Base-by-base conservation (phyloP, 257 asterid species). In the Lithospermum erythrorhizon region DNA sequence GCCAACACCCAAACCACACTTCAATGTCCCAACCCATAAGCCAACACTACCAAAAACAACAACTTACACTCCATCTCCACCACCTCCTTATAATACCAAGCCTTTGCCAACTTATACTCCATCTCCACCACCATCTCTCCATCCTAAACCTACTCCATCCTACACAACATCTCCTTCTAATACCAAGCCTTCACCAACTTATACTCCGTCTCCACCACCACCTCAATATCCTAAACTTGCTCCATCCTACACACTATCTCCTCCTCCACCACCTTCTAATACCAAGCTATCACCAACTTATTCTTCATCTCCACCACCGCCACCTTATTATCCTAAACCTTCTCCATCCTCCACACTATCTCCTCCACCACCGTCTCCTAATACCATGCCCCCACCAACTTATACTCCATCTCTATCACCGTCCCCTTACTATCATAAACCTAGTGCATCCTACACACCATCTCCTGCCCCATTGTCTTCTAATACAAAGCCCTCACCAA, bases 341-440 rank as follows among this genome's bases (percentile, higher is more conserved):
- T 53, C 57, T 53, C 57, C 57, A 19, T 19, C 57, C 57, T 20
- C 20, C 23, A 53, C 57, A 6, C 25, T 27, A 53, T 53, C 57
- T 5, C 27, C 27, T 3, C 57, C 57, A 20, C 57, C 23, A n/a
- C 27, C 27, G 1, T 20, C 21, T 9, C 8, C 21, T 49, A 49
- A 53, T 53, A 0, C 57, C 27, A 53, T 20, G 8, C 57, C 57
- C 9, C 21, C 57, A 3, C 57, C 57, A 21, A 4, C 23, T 23
- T 53, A 53, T 9, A 53, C 24, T 1, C 10, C 24, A 9, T 53
- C 27, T 20, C 57, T 27, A 1, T 27, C 57, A 19, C 57, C 23
- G 0, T 18, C 49, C 0, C 57, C 57, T 19, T 53, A 53, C 16
- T 6, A 19, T 19, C 21, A 27, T 2, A 19, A 53, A 8, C 57